Evolutionary conservation across 495 filamentous ascomycete genomes (phyloP), one percentile per base, ranked within the genome.

Genomic region (Hapsidospora chrysogenum): DNA sequence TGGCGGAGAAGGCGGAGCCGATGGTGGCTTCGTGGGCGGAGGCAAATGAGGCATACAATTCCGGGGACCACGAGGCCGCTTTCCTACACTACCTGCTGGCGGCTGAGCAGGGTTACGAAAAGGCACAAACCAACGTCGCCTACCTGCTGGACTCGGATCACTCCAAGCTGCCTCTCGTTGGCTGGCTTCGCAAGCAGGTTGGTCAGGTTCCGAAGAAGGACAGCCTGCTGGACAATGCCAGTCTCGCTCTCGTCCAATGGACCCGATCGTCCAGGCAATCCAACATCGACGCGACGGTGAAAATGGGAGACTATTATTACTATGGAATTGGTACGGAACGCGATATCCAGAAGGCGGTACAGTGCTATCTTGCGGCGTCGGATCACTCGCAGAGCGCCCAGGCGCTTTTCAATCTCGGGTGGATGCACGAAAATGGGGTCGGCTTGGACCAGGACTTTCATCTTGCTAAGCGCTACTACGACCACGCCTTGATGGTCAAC

Each of bases 361-460:
- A 78, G 15, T 96, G 92, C 57, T 99, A 96, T 43, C 76, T 80
- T 35, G 80, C 78, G 7, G 89, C 89, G 4, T 85, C 86, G 1
- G 89, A 97, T 46, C 82, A 74, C 33, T 72, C 84, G 46, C 81
- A 83, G 47, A 89, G 82, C 48, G 86, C 87, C 17, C 89, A 96
- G 58, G 92, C 92, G 9, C 75, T 93, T 37, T 99, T 84, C 72
- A 95, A 99, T 44, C 63, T 99, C 9, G 89, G 89, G 10, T 99
- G 89, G 89, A 96, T 99, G 83, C 85, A 99, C 54, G 89, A 99
- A 56, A 95, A 96, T 48, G 89, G 89, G 2, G 64, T 96, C 30
- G 85, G 87, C 9, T 75, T 95, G 2, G 74, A 79, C 23, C 89
- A 99, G 49, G 89, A 99, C 51, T 99, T 89, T 52, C 89, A 96